Percentiles rank a stretch among this genome's conserved stretches.
Conservation (phyloP, 2,329 filamentous ascomycete species). For the Penicillium sp. region DNA sequence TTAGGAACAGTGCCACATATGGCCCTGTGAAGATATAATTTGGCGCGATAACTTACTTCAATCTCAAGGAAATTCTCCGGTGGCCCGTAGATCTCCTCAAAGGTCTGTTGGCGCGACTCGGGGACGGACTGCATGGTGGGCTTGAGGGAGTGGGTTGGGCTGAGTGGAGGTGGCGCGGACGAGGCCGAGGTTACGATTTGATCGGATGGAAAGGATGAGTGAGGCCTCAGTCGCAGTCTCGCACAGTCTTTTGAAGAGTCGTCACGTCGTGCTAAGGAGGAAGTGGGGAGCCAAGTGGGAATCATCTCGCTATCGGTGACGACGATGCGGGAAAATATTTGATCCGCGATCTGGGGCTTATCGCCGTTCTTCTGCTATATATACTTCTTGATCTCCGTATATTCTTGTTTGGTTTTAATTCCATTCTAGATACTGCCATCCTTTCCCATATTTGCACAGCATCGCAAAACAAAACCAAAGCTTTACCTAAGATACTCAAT, state of each 20-base stretch:
- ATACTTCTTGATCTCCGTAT: not conserved
- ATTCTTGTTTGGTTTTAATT: not conserved
- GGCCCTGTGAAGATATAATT: not conserved
- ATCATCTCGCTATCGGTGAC: conserved; percentile 11
- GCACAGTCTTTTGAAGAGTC: not conserved
- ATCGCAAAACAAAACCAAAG: too few relatives aligned
- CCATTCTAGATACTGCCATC: not conserved
- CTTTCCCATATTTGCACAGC: too few relatives aligned
- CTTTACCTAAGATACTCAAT: too few relatives aligned
- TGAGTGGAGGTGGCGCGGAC: not conserved
- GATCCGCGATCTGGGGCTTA: conserved; percentile 14
- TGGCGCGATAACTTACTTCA: conserved; percentile 60
- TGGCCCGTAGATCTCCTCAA: conserved; percentile 97
- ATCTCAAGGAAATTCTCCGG: conserved; percentile 99
- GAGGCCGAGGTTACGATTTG: not conserved
- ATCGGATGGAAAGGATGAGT: not conserved
- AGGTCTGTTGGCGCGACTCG: conserved; percentile 80
- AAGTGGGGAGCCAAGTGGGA: conserved; percentile 8
- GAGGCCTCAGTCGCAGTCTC: not conserved
- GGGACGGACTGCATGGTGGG: conserved; percentile 60
- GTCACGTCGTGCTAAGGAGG: conserved; percentile 3
- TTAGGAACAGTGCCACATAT: not conserved
- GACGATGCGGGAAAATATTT: conserved; percentile 14
- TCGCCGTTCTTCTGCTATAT: not conserved
- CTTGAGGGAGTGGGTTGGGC: not conserved